Percentiles rank a stretch among this genome's conserved stretches.
Conservation (phyloP, 2,329 filamentous ascomycete genomes). For the Septoria petroselini region DNA sequence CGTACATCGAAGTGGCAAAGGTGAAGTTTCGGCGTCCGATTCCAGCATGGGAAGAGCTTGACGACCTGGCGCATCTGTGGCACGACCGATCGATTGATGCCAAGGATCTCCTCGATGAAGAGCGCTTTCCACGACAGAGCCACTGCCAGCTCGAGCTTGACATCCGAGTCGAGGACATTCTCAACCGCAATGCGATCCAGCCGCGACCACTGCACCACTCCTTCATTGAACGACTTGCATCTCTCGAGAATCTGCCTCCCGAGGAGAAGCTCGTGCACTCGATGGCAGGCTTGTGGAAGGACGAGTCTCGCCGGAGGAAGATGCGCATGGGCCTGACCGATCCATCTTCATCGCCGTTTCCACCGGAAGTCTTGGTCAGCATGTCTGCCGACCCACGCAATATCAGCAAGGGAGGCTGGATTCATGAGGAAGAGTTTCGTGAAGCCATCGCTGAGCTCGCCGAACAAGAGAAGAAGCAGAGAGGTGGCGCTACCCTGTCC, state of each 20-base stretch:
- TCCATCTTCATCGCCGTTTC: conserved; percentile 71
- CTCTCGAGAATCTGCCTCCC: conserved; percentile 52
- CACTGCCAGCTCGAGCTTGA: conserved; percentile 90
- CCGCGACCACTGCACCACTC: conserved; percentile 81
- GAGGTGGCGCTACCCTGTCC: conserved; percentile 44
- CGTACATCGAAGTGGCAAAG: conserved; percentile 70
- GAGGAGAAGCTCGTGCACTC: conserved; percentile 86
- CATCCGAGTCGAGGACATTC: conserved; percentile 80
- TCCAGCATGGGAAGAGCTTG: conserved; percentile 64
- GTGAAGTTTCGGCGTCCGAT: conserved; percentile 73
- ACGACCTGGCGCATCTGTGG: conserved; percentile 67
- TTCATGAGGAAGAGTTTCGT: conserved; percentile 83
- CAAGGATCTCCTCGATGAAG: conserved; percentile 59
- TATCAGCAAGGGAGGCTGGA: conserved; percentile 74
- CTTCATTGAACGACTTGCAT: conserved; percentile 68
- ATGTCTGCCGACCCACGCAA: conserved; percentile 82
- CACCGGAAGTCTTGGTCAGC: conserved; percentile 74
- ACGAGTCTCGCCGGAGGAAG: conserved; percentile 78
- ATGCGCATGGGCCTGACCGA: conserved; percentile 63
- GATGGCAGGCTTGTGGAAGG: conserved; percentile 89
- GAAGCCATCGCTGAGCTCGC: conserved; percentile 63
- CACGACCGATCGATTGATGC: conserved; percentile 68
- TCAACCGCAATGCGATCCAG: conserved; percentile 73
- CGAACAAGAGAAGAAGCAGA: conserved; percentile 57
- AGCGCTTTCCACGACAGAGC: conserved; percentile 69